phyloP scores from a whole-genome alignment of 75 land plant genomes.

The Selaginella tamariscina region DNA sequence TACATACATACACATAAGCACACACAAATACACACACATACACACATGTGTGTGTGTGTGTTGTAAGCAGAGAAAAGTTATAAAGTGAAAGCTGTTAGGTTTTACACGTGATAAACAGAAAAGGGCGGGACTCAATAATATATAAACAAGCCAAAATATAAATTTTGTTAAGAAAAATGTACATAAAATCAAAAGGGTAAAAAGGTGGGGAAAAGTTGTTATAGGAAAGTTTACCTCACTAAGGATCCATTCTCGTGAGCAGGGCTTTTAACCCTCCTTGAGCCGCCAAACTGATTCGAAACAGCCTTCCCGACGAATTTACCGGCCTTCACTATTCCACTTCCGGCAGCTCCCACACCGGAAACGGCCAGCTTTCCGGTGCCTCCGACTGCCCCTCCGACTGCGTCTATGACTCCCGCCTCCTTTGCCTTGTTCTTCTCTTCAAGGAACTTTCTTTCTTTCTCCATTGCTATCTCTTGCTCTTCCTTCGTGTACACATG shows the following conservation, averaged over 20 bases:
- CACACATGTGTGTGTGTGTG: too few species aligned
- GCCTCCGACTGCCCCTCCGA: slow-evolving; percentile 75
- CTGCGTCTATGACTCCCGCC: slow-evolving; percentile 60
- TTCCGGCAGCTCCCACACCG: slow-evolving; percentile 42
- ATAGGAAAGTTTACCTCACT: too few species aligned
- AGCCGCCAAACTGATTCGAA: neutral
- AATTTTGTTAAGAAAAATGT: too few species aligned
- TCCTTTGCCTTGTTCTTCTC: slow-evolving; percentile 51
- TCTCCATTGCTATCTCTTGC: slow-evolving; percentile 58
- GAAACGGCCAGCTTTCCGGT: slow-evolving; percentile 48
- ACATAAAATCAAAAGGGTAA: too few species aligned
- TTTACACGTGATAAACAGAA: too few species aligned
- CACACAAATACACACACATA: too few species aligned
- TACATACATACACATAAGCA: too few species aligned
- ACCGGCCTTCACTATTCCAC: slow-evolving; percentile 63
- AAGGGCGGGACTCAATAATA: too few species aligned
- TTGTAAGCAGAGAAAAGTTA: too few species aligned
- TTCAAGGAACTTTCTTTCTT: slow-evolving; percentile 60
- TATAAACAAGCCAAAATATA: too few species aligned
- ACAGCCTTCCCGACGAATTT: slow-evolving; percentile 34
- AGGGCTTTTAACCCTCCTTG: neutral
- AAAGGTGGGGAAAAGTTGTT: too few species aligned
- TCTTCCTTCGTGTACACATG: slow-evolving; percentile 75
- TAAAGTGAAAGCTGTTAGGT: too few species aligned
- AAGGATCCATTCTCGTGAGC: neutral